Conservation (phyloP, 371 early-diverging fungal species). For the Mucor racemosus region DNA sequence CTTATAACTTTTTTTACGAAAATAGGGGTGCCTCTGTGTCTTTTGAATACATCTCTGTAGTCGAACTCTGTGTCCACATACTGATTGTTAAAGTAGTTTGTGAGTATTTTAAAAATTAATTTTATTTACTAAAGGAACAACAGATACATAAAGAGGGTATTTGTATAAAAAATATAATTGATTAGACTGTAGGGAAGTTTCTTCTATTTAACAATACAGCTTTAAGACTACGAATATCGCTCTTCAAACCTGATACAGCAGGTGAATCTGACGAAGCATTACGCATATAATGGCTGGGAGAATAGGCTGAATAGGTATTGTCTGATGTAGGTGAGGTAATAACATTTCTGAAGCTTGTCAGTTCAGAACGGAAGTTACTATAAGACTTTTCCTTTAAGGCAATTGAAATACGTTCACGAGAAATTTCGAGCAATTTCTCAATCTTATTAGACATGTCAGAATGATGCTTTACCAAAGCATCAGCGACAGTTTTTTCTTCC, state of each 20-base stretch:
- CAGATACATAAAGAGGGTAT: neutral
- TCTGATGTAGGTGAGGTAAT: neutral
- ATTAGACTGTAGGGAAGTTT: constrained; percentile 31
- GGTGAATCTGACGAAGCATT: constrained; percentile 27
- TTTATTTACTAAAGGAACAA: too few relatives aligned
- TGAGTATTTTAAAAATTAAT: too few relatives aligned
- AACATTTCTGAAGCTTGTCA: constrained; percentile 13
- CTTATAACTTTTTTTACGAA: too few relatives aligned
- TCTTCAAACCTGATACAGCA: constrained; percentile 42
- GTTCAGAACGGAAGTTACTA: constrained; percentile 10
- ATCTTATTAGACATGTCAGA: constrained; percentile 21
- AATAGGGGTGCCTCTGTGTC: too few relatives aligned
- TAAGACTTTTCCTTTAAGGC: constrained; percentile 9
- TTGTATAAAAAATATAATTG: neutral
- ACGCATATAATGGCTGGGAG: constrained; percentile 17
- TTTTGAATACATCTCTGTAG: too few relatives aligned
- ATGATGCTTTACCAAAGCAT: constrained; percentile 27
- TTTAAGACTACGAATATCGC: constrained; percentile 41
- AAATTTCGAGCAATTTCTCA: constrained; percentile 1
- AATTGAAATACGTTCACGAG: constrained; percentile 10
- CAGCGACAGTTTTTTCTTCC: constrained; percentile 24
- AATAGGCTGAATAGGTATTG: constrained; percentile 1
- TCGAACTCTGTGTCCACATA: too few relatives aligned
- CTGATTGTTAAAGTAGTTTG: too few relatives aligned
- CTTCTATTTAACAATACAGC: constrained; percentile 38